These are phyloP conservation scores for Colletotrichum ledebouriae DNA, from an alignment of 2,329 filamentous ascomycete species.

Conservation along the genomic window DNA sequence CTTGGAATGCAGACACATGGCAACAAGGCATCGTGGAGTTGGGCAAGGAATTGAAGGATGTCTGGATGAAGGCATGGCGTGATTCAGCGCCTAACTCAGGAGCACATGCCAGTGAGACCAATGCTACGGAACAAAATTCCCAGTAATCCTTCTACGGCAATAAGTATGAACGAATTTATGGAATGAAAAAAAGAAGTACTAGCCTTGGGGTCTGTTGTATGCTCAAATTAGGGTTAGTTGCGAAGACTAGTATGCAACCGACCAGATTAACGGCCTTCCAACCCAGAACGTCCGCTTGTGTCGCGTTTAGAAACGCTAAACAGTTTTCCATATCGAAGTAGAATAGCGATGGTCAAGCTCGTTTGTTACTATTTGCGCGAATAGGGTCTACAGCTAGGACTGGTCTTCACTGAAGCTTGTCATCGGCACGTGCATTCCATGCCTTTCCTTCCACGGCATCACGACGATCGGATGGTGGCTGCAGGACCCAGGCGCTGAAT, in stretches of 20 bases:
- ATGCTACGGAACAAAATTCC: constrained; percentile 49
- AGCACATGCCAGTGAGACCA: constrained; percentile 49
- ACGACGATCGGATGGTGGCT: too few species aligned
- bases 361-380: too few species aligned
- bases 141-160: constrained; percentile 48
- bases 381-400: too few species aligned
- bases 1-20: background rate
- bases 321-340: too few species aligned
- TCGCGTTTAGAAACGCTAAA: background rate
- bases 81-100: constrained; percentile 45
- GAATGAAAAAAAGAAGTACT: constrained; percentile 48
- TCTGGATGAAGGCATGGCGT: constrained; percentile 49
- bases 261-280: background rate
- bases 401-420: too few species aligned
- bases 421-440: too few species aligned
- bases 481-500: too few species aligned
- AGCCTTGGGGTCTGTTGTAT: constrained; percentile 48
- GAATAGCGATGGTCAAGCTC: too few species aligned
- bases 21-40: constrained; percentile 8
- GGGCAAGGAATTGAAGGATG: constrained; percentile 48
- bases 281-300: constrained; percentile 33
- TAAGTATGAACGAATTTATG: constrained; percentile 46
- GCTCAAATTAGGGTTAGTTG: constrained; percentile 45
- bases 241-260: constrained; percentile 41
- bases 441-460: too few species aligned